Base-by-base conservation (phyloP, 2,329 filamentous ascomycete genomes). In the Scytalidium sp. region DNA sequence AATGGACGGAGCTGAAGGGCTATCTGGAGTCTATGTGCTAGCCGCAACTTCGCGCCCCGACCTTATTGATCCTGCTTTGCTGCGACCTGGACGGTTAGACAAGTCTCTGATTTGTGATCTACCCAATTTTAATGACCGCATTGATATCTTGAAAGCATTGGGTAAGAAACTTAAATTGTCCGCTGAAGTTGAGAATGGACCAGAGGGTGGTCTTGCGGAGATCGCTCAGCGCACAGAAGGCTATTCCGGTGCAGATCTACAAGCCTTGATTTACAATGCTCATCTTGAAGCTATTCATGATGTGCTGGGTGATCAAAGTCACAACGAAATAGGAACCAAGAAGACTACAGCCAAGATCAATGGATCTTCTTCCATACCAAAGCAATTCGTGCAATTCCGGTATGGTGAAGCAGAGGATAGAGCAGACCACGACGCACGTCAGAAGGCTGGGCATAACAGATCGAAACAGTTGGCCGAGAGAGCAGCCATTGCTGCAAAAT, bases 281-380 rank as follows among this genome's bases (percentile, higher is more conserved):
- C 94, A 99, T 66, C 79, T 99, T 5, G 93, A 97, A 71, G 94
- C 94, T 22, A 97, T 99, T 56, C 94, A 99, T 65, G 92, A 97
- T 58, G 84, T 95, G 2, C 80, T 99, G 1, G 86, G 83, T 47
- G 82, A 85, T 60, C 75, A 83, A 23, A 74, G 79, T 27, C 60
- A 65, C 22, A 59, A 61, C 21, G 62, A 70, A 19, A 47, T 63
- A n/a, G 52, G 53, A 17, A 65, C 59, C 46, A 56, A 50, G 42
- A 47, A 22, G 59, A 64, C 44, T 3, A 58, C 63, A 41, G 46
- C 62, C 44, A 51, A 62, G 61, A 51, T 47, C 21, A 50, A 49
- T 5, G 27, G 23, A 3, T 50, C 52, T 1, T 55, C 62, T 9
- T 53, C 65, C 19, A 60, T 66, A 39, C 63, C 67, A 19, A 74